phyloP scores from a whole-genome alignment of 768 basidiomycete species.

The Tulasnella sp. region DNA sequence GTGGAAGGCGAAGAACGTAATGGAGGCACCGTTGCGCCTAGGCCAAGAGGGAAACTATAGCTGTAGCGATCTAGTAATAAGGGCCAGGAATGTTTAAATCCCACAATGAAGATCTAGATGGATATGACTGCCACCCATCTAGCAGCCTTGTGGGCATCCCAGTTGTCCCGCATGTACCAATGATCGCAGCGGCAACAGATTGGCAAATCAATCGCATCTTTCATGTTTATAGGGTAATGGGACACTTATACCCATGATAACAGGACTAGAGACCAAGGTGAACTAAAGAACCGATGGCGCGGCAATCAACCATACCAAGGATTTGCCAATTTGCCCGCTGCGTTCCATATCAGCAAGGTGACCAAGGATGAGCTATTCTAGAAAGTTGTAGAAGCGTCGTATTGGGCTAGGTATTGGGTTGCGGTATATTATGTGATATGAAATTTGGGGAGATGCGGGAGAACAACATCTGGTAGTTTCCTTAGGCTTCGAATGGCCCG shows the following conservation, averaged over 20 bases:
- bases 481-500: not conserved
- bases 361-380: constrained; percentile 72
- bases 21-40: not conserved
- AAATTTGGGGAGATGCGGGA: not conserved
- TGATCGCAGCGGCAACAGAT: constrained; percentile 63
- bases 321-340: constrained; percentile 31
- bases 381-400: constrained; percentile 72
- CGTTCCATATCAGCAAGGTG: constrained; percentile 39
- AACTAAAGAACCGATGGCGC: too few species aligned
- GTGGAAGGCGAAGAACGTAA: not conserved
- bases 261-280: constrained; percentile 65
- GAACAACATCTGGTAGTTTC: not conserved
- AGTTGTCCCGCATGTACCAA: constrained; percentile 28
- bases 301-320: constrained; percentile 13
- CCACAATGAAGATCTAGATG: not conserved
- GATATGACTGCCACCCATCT: not conserved
- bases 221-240: not conserved
- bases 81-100: not conserved
- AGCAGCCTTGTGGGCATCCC: not conserved
- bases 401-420: constrained; percentile 86
- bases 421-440: constrained; percentile 59
- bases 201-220: constrained; percentile 52
- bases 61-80: not conserved
- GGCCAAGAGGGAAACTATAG: not conserved
- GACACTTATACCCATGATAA: constrained; percentile 58